phyloP scores from a whole-genome alignment of 1,284 basidiomycete species.

The Papiliotrema flavescens region DNA sequence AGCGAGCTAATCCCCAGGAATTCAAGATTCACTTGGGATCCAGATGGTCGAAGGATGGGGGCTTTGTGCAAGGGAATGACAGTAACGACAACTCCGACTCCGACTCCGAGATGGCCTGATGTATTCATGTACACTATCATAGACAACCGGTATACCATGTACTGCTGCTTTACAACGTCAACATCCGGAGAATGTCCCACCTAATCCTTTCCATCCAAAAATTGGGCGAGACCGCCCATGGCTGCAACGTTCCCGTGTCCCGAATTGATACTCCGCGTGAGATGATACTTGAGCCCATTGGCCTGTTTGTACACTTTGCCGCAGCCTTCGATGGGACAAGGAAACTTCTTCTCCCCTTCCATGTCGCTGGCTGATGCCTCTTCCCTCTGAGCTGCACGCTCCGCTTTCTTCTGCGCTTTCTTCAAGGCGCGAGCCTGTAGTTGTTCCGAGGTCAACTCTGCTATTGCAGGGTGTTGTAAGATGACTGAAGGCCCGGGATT shows the following conservation, averaged over 20 bases:
- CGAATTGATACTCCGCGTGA: conserved; percentile 45
- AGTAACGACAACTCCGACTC: conserved; percentile 37
- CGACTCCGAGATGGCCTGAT: not conserved
- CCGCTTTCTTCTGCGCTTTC: conserved; percentile 38
- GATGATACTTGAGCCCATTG: conserved; percentile 49
- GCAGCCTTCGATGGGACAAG: conserved; percentile 58
- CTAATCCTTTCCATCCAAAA: conserved; percentile 12
- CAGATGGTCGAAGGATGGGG: conserved; percentile 70
- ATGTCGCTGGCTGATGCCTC: conserved; percentile 28
- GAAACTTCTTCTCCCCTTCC: conserved; percentile 55
- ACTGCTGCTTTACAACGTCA: not conserved
- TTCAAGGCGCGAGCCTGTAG: conserved; percentile 32
- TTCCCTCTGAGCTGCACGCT: conserved; percentile 37
- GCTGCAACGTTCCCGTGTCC: conserved; percentile 46
- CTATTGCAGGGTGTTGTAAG: not conserved
- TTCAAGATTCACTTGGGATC: conserved; percentile 70
- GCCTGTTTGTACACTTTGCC: conserved; percentile 60
- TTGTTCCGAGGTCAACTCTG: conserved; percentile 29
- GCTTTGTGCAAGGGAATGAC: conserved; percentile 59
- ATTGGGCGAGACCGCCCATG: conserved; percentile 29
- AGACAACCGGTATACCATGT: not conserved
- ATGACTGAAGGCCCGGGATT: not conserved
- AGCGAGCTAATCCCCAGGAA: conserved; percentile 29
- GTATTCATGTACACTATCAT: not conserved
- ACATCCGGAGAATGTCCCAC: not conserved